Evolutionary conservation across 495 filamentous ascomycete species (phyloP), one percentile per base, ranked within the genome.

Genomic region (Penicillium manginii): DNA sequence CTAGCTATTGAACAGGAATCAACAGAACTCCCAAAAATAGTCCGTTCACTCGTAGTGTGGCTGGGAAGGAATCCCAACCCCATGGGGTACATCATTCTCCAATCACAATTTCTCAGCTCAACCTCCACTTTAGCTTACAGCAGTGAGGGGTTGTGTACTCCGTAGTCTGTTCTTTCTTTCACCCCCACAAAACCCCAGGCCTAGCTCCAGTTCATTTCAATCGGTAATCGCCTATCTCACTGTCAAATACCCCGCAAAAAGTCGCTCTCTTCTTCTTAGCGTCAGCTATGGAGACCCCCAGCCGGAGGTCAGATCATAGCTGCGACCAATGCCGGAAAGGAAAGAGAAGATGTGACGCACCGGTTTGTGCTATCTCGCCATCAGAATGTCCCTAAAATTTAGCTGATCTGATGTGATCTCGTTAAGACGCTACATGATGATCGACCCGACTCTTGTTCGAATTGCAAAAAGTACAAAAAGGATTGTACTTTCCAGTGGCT

Each of bases 251-350:
- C n/a, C 19, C 45, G n/a, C 45, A 23, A 22, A 19, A 14, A 22
- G 9, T 22, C 9, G 6, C 19, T 47, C 22, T 9, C 52, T 31
- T 42, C 2, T 53, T 17, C n/a, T 3, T 43, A 18, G 40, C 14
- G 40, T 43, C 15, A 19, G 40, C 17, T 53, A 59, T 63, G 56
- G 53, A 54, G 46, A 23, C 21, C 21, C 37, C 54, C 10, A 53
- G 40, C 22, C 61, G 64, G 22, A 58, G 63, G 48, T 68, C 70
- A 21, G 76, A 80, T 51, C 70, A 70, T 46, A 76, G 73, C 50
- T 80, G 77, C 52, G 77, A 80, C 50, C 76, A 71, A 56, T 80
- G 77, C 50, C 62, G 77, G 23, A 79, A 76, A 51, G 73, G 74
- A n/a, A 78, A 77, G 57, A 63, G 72, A 51, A 74, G 70, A 23